Evolutionary conservation across 768 basidiomycete genomes (phyloP), one percentile per base, ranked within the genome.

Genomic region (Boletales sp.): DNA sequence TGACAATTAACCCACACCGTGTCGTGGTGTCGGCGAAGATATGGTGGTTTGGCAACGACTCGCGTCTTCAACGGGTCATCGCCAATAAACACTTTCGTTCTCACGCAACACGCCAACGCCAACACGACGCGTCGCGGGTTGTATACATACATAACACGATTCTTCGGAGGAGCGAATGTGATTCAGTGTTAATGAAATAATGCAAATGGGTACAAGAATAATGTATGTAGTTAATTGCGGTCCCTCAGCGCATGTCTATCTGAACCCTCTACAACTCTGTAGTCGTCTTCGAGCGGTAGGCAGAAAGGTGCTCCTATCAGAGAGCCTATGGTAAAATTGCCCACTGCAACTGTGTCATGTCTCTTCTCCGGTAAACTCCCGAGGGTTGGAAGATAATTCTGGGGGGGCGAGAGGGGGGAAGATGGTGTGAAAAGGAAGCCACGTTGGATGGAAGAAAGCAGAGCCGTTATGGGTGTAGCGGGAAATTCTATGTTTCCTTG

Each of bases 391-490:
- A 67, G 53, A 52, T 82, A 79, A 30, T 74, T 70, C 48, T 77
- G 70, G 21, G 79, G 77, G 15, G 82, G 82, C 2, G 84, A 82
- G 34, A 85, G 70, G 2, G 83, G 82, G 1, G 79, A 74, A n/a
- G 71, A 73, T 14, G 83, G 84, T 4, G 83, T 81, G 56, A 80
- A 76, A n/a, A 83, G 64, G 64, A 87, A 87, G 31, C 84, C 86
- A 14, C 74, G 77, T 55, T 87, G 77, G 48, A 87, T 87, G 3
- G 83, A 68, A 14, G 74, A 70, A 40, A 83, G 67, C 30, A 87
- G 74, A 9, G 79, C 71, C 8, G 86, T 85, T 42, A 87, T 87
- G 2, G 86, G 86, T 30, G 86, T 87, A 53, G 73, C 79, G 4
- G 67, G 66, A 28, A 51, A 32, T 12, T 32, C 46, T 0, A 37